phyloP scores from a whole-genome alignment of 139 green algal genomes.

The Chlamydomonas schloesseri region DNA sequence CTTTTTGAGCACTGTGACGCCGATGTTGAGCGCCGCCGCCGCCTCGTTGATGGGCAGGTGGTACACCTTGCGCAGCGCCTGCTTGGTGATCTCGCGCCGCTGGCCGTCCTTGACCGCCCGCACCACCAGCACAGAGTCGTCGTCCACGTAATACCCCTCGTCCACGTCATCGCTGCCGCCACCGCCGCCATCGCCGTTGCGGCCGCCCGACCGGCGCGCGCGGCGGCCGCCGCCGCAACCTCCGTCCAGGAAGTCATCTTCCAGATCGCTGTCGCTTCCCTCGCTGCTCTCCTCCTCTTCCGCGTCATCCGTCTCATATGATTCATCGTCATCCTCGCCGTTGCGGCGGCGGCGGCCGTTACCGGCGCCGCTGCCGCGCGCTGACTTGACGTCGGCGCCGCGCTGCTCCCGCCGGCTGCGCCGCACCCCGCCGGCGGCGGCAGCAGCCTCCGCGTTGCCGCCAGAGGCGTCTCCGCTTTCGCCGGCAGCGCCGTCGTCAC shows the following conservation, averaged over 20 bases:
- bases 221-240: background rate
- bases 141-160: constrained; percentile 21
- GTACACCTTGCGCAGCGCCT: constrained; percentile 54
- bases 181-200: background rate
- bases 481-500: background rate
- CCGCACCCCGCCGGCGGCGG: background rate
- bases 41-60: constrained; percentile 75
- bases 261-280: background rate
- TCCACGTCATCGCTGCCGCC: background rate
- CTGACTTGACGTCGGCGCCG: too few relatives aligned
- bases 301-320: background rate
- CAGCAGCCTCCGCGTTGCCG: background rate
- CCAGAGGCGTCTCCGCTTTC: background rate
- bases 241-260: background rate
- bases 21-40: constrained; percentile 65
- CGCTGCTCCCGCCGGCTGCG: constrained; percentile 3
- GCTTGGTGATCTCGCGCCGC: constrained; percentile 38
- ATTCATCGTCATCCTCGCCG: background rate
- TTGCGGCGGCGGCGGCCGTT: background rate
- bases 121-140: constrained; percentile 12
- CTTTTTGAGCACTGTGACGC: constrained; percentile 78
- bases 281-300: background rate
- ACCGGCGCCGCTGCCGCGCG: background rate
- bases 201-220: background rate
- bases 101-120: constrained; percentile 9